A percentile compares a stretch with the other conserved stretches of the same genome.
phyloP scores from a whole-genome alignment of 2,329 filamentous ascomycete species.

The Apiospora marii region DNA sequence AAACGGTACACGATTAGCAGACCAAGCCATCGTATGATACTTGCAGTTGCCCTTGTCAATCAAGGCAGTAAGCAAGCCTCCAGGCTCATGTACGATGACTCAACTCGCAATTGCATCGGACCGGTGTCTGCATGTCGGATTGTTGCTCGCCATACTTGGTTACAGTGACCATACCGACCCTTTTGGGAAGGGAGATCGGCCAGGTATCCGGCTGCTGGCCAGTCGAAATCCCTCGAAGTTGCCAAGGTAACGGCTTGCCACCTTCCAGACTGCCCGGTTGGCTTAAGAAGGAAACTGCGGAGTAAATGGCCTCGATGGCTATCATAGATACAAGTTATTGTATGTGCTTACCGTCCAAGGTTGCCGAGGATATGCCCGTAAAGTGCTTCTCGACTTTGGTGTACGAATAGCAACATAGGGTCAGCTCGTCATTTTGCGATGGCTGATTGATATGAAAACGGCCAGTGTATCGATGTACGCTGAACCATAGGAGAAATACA shows the following conservation, averaged over 20 bases:
- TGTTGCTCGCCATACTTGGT: neutral
- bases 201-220: neutral
- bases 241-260: neutral
- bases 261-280: neutral
- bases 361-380: too few species aligned
- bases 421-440: neutral
- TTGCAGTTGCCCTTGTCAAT: conserved; percentile 6
- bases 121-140: neutral
- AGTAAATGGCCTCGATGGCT: neutral
- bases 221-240: neutral
- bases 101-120: neutral
- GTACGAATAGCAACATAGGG: neutral
- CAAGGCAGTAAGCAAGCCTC: neutral
- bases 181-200: neutral
- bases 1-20: neutral
- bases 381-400: neutral
- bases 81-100: neutral
- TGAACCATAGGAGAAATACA: too few species aligned
- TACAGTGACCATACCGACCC: neutral
- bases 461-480: too few species aligned
- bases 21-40: neutral
- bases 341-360: too few species aligned
- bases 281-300: neutral
- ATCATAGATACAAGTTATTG: neutral
- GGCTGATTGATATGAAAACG: too few species aligned